Evolutionary conservation across 441 rosid species (phyloP), one percentile per base, ranked within the genome.

Genomic region (Omphalea diandra): DNA sequence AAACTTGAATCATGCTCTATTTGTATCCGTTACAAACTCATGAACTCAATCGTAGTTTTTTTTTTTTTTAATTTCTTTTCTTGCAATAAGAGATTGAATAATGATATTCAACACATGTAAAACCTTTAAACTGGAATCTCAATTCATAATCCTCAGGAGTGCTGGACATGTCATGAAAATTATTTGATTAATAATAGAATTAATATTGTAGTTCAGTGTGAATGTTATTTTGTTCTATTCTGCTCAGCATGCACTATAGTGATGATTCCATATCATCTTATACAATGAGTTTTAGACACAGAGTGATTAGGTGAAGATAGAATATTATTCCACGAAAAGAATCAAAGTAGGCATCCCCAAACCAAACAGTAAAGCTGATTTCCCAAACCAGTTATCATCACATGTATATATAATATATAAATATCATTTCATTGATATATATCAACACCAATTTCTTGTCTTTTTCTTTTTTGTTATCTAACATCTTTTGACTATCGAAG

Each of bases 401-500:
- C 20, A 0, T n/a, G n/a, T n/a, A 50, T 8, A 50, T 11, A 50
- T n/a, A 49, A 18, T 7, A 20, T 7, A 50, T n/a, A 1, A 11
- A 27, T 17, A 67, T 73, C 69, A 67, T 75, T 75, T 67, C 78
- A 68, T 58, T n/a, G 57, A 17, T 63, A 53, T 53, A n/a, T n/a
- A 31, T n/a, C n/a, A 53, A 7, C 40, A 56, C 55, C 24, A 3
- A 3, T 35, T 58, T 35, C 0, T 0, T 65, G 50, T 63, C 36
- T 41, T 56, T 54, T 59, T 61, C 7, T 49, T 3, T 24, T 60
- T 43, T 62, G 12, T 14, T 26, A 60, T 76, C 61, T 74, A 69
- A 75, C 65, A 58, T 59, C 76, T 83, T 75, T 72, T 78, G 82
- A 77, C 83, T 73, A 64, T 52, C 29, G 6, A 31, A 58, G 57